Conservation (phyloP, 73 alveolate genomes). For the Paramecium caudatum region DNA sequence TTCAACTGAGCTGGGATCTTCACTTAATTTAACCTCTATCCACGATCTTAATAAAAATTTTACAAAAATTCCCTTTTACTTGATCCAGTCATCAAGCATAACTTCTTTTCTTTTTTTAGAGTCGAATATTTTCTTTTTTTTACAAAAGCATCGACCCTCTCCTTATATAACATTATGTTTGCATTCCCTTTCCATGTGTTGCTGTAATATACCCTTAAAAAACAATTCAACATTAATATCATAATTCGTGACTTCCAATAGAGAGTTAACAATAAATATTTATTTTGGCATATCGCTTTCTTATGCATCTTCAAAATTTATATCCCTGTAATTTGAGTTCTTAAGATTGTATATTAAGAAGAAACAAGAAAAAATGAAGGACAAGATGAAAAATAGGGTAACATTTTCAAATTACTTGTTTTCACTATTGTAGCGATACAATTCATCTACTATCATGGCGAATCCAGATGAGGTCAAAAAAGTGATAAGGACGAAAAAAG, state of each 20-base stretch:
- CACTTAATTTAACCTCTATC: slow-evolving; percentile 32
- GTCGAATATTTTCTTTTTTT: slow-evolving; percentile 56
- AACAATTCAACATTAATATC: slow-evolving; percentile 7
- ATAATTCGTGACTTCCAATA: slow-evolving; percentile 1
- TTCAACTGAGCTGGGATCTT: background rate
- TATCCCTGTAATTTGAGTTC: slow-evolving; percentile 5
- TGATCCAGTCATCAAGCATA: slow-evolving; percentile 55
- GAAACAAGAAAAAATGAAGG: background rate
- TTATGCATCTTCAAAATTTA: background rate
- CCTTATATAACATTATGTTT: slow-evolving; percentile 17
- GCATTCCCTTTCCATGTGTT: slow-evolving; percentile 50
- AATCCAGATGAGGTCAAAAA: slow-evolving; percentile 11
- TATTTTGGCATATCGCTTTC: background rate
- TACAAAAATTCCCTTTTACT: slow-evolving; percentile 1
- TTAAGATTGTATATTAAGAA: slow-evolving; percentile 10
- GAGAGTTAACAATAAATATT: background rate
- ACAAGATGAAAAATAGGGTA: slow-evolving; percentile 6
- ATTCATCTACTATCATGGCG: slow-evolving; percentile 31
- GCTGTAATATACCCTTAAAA: slow-evolving; percentile 46
- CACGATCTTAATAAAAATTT: slow-evolving; percentile 69
- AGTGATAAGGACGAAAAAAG: background rate
- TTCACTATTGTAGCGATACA: background rate
- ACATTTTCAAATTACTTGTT: slow-evolving; percentile 8
- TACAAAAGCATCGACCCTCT: slow-evolving; percentile 69
- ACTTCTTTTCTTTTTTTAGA: slow-evolving; percentile 69